A percentile compares a stretch with the other conserved stretches of the same genome.
phyloP scores from a whole-genome alignment of 2,329 filamentous ascomycete genomes.

The Sporothrix mexicana region DNA sequence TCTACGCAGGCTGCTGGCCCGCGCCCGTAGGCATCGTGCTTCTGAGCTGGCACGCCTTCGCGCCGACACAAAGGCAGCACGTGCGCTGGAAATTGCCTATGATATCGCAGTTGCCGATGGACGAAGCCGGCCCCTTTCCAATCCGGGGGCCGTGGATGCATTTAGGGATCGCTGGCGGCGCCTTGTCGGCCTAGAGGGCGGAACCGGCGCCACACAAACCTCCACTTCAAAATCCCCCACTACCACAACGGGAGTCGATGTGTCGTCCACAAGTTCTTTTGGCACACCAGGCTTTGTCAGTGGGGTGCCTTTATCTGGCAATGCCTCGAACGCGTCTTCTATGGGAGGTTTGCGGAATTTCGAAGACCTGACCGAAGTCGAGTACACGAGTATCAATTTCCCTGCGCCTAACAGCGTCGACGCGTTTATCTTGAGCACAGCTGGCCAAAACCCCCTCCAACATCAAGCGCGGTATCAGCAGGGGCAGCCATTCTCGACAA shows the following conservation, averaged over 20 bases:
- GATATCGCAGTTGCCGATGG: slow-evolving; percentile 38
- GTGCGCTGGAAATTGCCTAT: slow-evolving; percentile 44
- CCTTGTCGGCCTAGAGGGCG: slow-evolving; percentile 39
- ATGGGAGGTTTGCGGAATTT: slow-evolving; percentile 20
- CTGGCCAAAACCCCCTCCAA: slow-evolving; percentile 13
- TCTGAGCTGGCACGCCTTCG: slow-evolving; percentile 47
- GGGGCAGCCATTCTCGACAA: neutral
- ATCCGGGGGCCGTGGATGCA: slow-evolving; percentile 38
- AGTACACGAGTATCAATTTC: slow-evolving; percentile 27
- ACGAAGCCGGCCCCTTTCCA: slow-evolving; percentile 43
- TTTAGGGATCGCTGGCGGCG: slow-evolving; percentile 46
- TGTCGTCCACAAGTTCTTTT: neutral
- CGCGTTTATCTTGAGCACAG: slow-evolving; percentile 21
- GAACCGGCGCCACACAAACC: neutral
- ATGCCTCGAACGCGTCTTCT: neutral
- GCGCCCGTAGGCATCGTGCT: slow-evolving; percentile 48
- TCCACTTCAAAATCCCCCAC: neutral
- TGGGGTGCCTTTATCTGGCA: neutral
- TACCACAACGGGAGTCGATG: neutral
- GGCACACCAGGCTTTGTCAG: neutral
- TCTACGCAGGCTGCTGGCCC: slow-evolving; percentile 48
- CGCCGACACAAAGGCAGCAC: slow-evolving; percentile 40
- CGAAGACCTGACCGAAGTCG: slow-evolving; percentile 19
- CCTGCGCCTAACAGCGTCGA: slow-evolving; percentile 31
- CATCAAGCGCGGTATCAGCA: neutral